Evolutionary conservation across 1,139 yeast species (phyloP), one percentile per base, ranked within the genome.

Genomic region (Yamadazyma spencermartinsiae): DNA sequence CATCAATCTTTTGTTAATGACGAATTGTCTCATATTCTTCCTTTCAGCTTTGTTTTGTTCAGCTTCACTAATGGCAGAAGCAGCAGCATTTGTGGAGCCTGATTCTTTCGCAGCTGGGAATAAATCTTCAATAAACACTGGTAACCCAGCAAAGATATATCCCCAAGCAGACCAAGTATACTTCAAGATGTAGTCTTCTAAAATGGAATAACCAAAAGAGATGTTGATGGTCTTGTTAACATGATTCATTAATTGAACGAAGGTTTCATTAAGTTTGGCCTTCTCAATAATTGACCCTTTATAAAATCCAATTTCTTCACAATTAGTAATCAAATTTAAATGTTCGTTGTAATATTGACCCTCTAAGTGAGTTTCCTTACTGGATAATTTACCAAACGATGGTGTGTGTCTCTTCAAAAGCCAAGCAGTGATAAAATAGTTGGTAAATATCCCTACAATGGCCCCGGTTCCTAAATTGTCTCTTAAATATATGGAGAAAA

Each of bases 161-260:
- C 97, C 97, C 66, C 92, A 74, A 0, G 95, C 96, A 3, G 96
- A 88, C 98, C 97, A 90, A 13, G 94, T 82, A 56, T 87, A 89
- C 63, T 89, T 90, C 58, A 90, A 74, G 35, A 89, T 80, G 56
- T 88, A 88, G 58, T 88, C 95, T 62, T 90, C 97, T 47, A 87
- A 64, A 50, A 86, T 72, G 37, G 83, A 82, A 60, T 88, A 90
- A 13, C 64, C 56, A 43, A 75, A 74, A 15, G 77, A 60, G 10
- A 74, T 69, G 43, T 75, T 72, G 52, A 81, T 80, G 48, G 76
- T 79, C 40, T 58, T 63, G 16, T 60, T 61, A 13, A 74, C 56
- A 46, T 78, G 82, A 9, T 45, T 40, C 51, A 71, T 63, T 45
- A 90, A 72, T 31, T 68, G 70, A 23, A 65, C 58, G 57, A 84